Evolutionary conservation across 305 asterid genomes (phyloP), one percentile per base, ranked within the genome.

Genomic region (Rubia balearica): DNA sequence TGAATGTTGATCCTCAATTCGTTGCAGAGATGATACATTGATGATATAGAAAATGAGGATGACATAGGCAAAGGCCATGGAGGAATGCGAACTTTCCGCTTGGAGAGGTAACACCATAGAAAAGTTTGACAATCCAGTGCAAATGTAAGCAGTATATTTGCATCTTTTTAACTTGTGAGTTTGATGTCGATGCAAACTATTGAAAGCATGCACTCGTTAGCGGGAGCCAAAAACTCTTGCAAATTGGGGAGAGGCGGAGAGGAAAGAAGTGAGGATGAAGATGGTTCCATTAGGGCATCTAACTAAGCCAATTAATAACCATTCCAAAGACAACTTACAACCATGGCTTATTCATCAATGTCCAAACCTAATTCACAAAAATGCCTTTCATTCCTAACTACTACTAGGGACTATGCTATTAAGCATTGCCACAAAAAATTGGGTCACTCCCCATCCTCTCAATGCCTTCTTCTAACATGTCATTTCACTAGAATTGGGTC

Each of bases 21-120:
- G 86, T 70, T 78, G 92, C 73, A 90, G 76, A 30, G 96, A 85
- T 4, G 97, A 86, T 80, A 89, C 97, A 1, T 73, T 77, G 51
- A 93, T 85, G 60, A 90, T 93, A 70, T 90, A 89, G 59, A 81
- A 79, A 63, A 91, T 83, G 17, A 97, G 94, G 74, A 93, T 82
- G 14, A 87, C 86, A 65, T 89, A 93, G 68, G 98, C 96, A 59
- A 89, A 88, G 27, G 98, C 38, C 38, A 3, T 5, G 38, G 38
- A 33, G 38, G 38, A 33, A 33, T 33, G 38, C 38, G 38, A 33
- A 33, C 38, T 3, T 33, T 33, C 38, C 38, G 5, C 38, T 33
- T 33, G 38, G 38, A 33, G 38, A 27, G 30, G 30, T 27, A 27
- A 27, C 30, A 27, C 30, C 30, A 2, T 2, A 27, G 30, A 27